A percentile compares a stretch with the other conserved stretches of the same genome.
Conservation (phyloP, 345 rosid genomes). For the Syzygium oleosum region DNA sequence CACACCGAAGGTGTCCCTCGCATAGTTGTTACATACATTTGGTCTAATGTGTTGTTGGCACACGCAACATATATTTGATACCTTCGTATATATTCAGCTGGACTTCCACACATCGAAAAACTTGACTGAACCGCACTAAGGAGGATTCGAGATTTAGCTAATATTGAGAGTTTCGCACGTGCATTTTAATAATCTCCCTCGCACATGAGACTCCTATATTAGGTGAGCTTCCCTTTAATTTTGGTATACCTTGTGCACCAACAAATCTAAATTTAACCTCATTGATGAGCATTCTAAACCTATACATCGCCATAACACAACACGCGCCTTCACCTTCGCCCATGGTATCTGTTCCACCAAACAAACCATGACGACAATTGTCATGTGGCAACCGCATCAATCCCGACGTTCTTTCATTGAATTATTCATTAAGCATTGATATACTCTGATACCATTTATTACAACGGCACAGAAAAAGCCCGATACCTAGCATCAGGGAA, state of each 20-base stretch:
- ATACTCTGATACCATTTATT: not conserved
- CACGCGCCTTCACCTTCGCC: not conserved
- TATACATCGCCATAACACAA: not conserved
- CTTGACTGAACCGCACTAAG: not conserved
- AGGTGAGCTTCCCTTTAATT: not conserved
- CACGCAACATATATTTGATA: not conserved
- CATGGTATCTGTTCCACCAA: not conserved
- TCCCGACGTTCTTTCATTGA: not conserved
- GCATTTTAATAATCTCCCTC: not conserved
- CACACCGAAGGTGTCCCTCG: not conserved
- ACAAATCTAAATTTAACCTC: not conserved
- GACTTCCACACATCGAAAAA: not conserved
- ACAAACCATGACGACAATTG: not conserved
- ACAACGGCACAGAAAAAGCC: rapidly evolving
- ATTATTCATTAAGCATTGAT: not conserved
- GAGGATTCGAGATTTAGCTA: not conserved
- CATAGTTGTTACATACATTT: not conserved
- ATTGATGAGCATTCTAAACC: not conserved
- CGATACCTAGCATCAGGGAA: not conserved
- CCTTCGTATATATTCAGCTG: not conserved
- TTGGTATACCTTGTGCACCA: not conserved
- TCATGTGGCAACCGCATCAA: not conserved
- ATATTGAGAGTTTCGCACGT: not conserved
- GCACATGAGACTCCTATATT: not conserved
- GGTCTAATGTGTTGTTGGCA: not conserved